Evolutionary conservation across 1,139 yeast genomes (phyloP), one percentile per base, ranked within the genome.

Genomic region (Yamadazyma sp.): DNA sequence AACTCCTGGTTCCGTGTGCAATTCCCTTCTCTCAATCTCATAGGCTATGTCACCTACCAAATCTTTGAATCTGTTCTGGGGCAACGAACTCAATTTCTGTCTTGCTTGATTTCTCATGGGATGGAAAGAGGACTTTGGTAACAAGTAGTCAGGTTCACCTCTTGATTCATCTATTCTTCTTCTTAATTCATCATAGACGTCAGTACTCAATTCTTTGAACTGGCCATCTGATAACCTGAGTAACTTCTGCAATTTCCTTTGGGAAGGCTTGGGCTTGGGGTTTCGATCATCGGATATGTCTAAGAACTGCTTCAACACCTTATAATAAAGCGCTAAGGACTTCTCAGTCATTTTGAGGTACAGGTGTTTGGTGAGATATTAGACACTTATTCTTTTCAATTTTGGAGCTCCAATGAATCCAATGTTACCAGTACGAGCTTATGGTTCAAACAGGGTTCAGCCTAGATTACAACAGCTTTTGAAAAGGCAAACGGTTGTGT

Each of bases 71-170:
- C 97, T 67, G 9, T 82, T 64, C 40, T 83, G 82, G 1, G 96
- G 94, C 44, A 94, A 74, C 31, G 88, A 80, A 2, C 97, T 86
- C 48, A 94, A 73, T 62, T 90, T 92, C 57, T 87, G 90, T 51
- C 99, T 77, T 3, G 98, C 98, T 61, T 89, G 96, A 59, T 94
- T 94, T 54, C 98, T 76, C 57, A 89, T 90, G 25, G 95, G 94
- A 58, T 94, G 98, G 63, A 88, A 88, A 3, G 74, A 67, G n/a
- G 78, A 71, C 56, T 76, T 77, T 4, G 95, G 90, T 35, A 81
- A 70, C 43, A 87, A 67, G 54, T 76, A 80, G 44, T 78, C 83
- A 4, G 86, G 81, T 51, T 77, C 78, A 31, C 76, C 71, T 40
- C 77, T 54, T 24, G 71, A 61, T 47, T 73, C 78, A 44, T 75